Evolutionary conservation across 495 filamentous ascomycete species (phyloP).

Genomic region (Talaromyces stipitatus): DNA sequence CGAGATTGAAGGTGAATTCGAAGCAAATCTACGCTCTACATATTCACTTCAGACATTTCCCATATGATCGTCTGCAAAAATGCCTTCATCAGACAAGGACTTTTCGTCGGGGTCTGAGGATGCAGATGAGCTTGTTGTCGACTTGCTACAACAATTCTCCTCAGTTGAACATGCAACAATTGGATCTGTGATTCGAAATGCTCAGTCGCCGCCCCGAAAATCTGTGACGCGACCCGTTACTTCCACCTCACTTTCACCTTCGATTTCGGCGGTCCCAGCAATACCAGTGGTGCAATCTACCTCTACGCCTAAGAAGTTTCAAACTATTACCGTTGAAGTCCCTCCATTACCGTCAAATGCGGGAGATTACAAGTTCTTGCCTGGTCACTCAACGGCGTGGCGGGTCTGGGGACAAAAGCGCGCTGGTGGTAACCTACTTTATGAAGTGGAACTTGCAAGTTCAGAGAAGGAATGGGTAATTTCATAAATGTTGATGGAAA

Average conservation of each 20-base stretch:
- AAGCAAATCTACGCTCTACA: neutral
- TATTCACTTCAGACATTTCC: neutral
- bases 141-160: constrained; percentile 14
- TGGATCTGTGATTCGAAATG: neutral
- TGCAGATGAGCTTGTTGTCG: constrained; percentile 13
- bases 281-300: neutral
- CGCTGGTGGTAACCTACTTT: constrained; percentile 19
- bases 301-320: neutral
- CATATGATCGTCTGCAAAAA: neutral
- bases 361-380: constrained; percentile 41
- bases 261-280: neutral
- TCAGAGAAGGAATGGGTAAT: constrained; percentile 38
- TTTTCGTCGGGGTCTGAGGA: constrained; percentile 8
- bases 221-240: neutral
- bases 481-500: neutral
- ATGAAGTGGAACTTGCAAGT: constrained; percentile 39
- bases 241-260: neutral
- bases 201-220: neutral
- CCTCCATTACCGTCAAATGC: constrained; percentile 23
- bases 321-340: constrained; percentile 27
- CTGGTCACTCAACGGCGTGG: constrained; percentile 35
- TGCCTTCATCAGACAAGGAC: neutral
- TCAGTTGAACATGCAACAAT: neutral
- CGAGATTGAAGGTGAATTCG: neutral
- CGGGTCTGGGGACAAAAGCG: constrained; percentile 29